These are phyloP conservation scores for Theobroma grandiflorum DNA, from an alignment of 441 rosid species.

Conservation along the genomic window DNA sequence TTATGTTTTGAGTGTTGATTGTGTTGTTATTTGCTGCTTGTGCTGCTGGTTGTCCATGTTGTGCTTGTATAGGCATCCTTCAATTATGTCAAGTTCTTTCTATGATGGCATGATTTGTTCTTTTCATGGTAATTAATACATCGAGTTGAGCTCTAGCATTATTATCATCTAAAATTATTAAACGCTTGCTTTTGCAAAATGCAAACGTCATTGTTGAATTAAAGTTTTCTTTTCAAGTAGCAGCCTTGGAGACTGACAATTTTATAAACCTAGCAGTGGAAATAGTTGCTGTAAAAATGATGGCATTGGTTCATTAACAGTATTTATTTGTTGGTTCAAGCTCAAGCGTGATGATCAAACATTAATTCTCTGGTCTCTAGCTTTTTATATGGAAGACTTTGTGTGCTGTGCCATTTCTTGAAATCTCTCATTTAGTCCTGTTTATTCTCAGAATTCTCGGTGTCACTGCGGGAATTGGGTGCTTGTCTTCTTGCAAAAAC, in stretches of 20 bases:
- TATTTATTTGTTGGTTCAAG: conserved; percentile 11
- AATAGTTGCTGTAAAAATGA: not conserved
- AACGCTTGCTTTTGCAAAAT: conserved; percentile 3
- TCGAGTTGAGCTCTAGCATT: not conserved
- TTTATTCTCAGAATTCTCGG: conserved; percentile 73
- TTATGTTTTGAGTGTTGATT: not conserved
- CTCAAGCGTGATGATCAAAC: not conserved
- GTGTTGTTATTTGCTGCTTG: not conserved
- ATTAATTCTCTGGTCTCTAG: not conserved
- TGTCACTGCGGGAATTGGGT: conserved; percentile 72
- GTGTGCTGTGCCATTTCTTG: not conserved
- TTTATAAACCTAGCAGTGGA: not conserved
- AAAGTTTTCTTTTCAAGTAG: conserved; percentile 7
- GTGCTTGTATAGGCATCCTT: not conserved
- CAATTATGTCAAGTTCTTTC: conserved; percentile 6
- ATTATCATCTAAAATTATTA: not conserved
- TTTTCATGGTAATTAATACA: not conserved
- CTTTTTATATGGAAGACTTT: not conserved
- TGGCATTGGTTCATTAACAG: conserved; percentile 14
- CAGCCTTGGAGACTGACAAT: not conserved
- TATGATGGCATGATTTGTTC: not conserved
- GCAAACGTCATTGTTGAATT: conserved; percentile 7
- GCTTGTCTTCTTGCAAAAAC: conserved; percentile 74
- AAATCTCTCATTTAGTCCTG: conserved; percentile 25
- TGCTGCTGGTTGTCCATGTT: not conserved